Conservation (phyloP, 495 filamentous ascomycete genomes). For the Annulohypoxylon bovei region DNA sequence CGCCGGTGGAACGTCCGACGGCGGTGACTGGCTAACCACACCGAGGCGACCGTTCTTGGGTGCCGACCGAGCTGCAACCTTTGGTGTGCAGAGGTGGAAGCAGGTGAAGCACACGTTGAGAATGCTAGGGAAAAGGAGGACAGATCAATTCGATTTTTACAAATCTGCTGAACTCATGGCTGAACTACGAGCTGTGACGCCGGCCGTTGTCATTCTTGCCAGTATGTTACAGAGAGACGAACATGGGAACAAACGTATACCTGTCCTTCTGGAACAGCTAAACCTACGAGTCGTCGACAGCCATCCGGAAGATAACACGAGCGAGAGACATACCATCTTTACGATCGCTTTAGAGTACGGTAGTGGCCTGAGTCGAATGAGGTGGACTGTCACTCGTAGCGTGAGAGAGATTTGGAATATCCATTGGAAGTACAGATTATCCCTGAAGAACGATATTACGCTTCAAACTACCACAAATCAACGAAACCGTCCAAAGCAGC, state of each 20-base stretch:
- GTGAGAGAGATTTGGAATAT: constrained; percentile 92
- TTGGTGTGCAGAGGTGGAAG: constrained; percentile 85
- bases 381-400: constrained; percentile 90
- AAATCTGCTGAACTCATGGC: constrained; percentile 98
- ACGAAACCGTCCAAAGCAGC: constrained; percentile 72
- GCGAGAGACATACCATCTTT: constrained; percentile 86
- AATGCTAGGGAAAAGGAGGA: constrained; percentile 82
- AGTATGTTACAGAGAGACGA: constrained; percentile 98
- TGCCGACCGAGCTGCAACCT: constrained; percentile 76
- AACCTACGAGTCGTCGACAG: constrained; percentile 89
- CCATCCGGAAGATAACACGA: constrained; percentile 65
- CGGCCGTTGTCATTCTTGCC: constrained; percentile 90
- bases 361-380: constrained; percentile 94
- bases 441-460: constrained; percentile 81
- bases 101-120: constrained; percentile 86
- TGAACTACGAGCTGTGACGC: constrained; percentile 89
- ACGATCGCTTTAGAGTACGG: constrained; percentile 96
- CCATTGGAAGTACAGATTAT: constrained; percentile 89
- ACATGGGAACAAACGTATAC: constrained; percentile 92
- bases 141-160: constrained; percentile 87
- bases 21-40: constrained; percentile 58
- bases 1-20: constrained; percentile 61
- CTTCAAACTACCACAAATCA: constrained; percentile 55
- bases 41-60: constrained; percentile 61
- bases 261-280: constrained; percentile 93